Percentiles rank a stretch among this genome's conserved stretches.
Conservation (phyloP, 805 yeast genomes). For the Lachancea waltii region DNA sequence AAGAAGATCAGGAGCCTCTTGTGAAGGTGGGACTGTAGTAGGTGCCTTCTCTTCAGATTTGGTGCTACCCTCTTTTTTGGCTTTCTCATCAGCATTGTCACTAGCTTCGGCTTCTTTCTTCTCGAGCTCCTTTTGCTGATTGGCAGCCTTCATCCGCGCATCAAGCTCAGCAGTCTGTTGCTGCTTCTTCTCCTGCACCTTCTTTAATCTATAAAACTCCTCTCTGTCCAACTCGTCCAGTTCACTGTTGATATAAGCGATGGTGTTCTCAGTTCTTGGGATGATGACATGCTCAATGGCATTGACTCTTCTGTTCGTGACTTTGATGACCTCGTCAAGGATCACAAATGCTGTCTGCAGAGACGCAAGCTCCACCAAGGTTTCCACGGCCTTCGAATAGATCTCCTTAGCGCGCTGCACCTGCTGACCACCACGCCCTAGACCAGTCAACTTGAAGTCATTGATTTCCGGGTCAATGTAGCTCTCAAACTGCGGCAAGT, state of each 20-base stretch:
- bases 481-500: conserved; percentile 86
- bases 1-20: conserved; percentile 22
- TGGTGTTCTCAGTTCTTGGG: conserved; percentile 96
- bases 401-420: conserved; percentile 91
- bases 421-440: conserved; percentile 98
- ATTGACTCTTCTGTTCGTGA: conserved; percentile 95
- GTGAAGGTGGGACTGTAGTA: conserved; percentile 9
- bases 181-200: conserved; percentile 92
- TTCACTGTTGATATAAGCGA: conserved; percentile 85
- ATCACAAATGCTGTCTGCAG: conserved; percentile 95
- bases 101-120: conserved; percentile 6
- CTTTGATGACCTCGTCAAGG: conserved; percentile 94
- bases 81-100: conserved; percentile 14
- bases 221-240: conserved; percentile 97
- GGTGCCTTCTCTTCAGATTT: conserved; percentile 18
- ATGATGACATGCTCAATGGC: conserved; percentile 98
- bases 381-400: conserved; percentile 94
- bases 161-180: conserved; percentile 64
- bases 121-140: conserved; percentile 15
- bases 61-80: conserved; percentile 14
- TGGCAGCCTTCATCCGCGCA: conserved; percentile 37
- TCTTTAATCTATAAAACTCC: conserved; percentile 93
- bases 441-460: conserved; percentile 92
- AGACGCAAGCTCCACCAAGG: conserved; percentile 90
- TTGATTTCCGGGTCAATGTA: conserved; percentile 77